Percentiles rank a stretch among this genome's conserved stretches.
These are phyloP conservation scores for Colletotrichum shisoi DNA, from an alignment of 2,329 filamentous ascomycete species.

Conservation along the genomic window DNA sequence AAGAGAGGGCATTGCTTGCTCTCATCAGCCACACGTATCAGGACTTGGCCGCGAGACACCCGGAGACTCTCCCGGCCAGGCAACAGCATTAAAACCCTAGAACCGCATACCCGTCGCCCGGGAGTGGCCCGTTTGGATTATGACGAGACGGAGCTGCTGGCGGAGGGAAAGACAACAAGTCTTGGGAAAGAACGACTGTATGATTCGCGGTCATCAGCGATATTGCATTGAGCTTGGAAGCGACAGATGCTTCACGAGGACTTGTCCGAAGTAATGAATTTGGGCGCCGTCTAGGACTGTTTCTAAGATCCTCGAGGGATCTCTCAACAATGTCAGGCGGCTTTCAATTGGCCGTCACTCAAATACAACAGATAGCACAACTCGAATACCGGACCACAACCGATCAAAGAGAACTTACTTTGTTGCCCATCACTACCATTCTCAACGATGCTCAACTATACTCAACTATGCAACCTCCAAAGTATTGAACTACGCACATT, in stretches of 20 bases:
- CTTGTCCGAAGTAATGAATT: neutral
- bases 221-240: slow-evolving; percentile 7
- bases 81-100: slow-evolving; percentile 22
- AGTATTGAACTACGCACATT: neutral
- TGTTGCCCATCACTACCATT: slow-evolving; percentile 1
- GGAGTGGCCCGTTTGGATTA: neutral
- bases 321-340: neutral
- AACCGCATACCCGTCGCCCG: slow-evolving; percentile 13
- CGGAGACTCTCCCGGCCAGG: slow-evolving; percentile 12
- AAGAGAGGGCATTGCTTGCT: neutral
- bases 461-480: too few species aligned
- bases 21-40: slow-evolving; percentile 8
- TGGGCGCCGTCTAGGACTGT: too few species aligned
- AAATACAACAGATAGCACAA: neutral
- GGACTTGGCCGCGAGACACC: neutral
- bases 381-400: neutral
- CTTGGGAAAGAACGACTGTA: neutral
- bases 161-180: neutral
- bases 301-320: neutral
- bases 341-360: neutral
- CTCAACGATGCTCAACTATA: neutral
- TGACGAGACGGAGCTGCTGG: neutral
- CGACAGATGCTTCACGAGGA: neutral
- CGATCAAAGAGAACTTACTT: neutral
- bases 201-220: neutral